A percentile compares a stretch with the other conserved stretches of the same genome.
Conservation (phyloP, 176 grass and related monocot genomes). For the Eleusine indica region DNA sequence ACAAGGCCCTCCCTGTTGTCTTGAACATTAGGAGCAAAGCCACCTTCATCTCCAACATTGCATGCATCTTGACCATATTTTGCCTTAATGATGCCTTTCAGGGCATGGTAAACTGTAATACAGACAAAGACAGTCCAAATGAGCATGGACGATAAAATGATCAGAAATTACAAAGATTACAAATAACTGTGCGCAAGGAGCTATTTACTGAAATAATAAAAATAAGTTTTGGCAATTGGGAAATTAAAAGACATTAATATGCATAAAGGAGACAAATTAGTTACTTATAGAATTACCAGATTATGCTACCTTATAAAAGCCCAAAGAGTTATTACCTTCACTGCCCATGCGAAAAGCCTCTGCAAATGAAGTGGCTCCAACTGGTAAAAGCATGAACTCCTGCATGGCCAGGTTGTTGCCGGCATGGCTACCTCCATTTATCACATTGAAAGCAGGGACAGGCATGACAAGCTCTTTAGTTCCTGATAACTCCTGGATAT, state of each 20-base stretch:
- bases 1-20: constrained; percentile 97
- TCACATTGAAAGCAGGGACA: constrained; percentile 98
- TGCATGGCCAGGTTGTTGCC: constrained; percentile 98
- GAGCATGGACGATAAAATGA: constrained; percentile 24
- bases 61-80: constrained; percentile 99
- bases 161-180: background rate
- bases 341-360: constrained; percentile 87
- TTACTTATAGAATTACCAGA: background rate
- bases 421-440: constrained; percentile 98
- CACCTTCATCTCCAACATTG: constrained; percentile 97
- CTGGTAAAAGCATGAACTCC: constrained; percentile 95
- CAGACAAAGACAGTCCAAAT: constrained; percentile 5
- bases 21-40: constrained; percentile 99
- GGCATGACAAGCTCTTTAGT: constrained; percentile 94
- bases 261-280: background rate
- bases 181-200: background rate
- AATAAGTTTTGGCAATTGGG: background rate
- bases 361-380: constrained; percentile 84
- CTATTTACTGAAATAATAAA: background rate
- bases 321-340: constrained; percentile 64
- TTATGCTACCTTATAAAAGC: background rate
- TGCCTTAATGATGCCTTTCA: constrained; percentile 97
- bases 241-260: background rate
- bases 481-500: constrained; percentile 90
- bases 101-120: constrained; percentile 75